These are phyloP conservation scores for Plasmopara viticola DNA, from an alignment of 352 stramenopile genomes.

Conservation along the genomic window DNA sequence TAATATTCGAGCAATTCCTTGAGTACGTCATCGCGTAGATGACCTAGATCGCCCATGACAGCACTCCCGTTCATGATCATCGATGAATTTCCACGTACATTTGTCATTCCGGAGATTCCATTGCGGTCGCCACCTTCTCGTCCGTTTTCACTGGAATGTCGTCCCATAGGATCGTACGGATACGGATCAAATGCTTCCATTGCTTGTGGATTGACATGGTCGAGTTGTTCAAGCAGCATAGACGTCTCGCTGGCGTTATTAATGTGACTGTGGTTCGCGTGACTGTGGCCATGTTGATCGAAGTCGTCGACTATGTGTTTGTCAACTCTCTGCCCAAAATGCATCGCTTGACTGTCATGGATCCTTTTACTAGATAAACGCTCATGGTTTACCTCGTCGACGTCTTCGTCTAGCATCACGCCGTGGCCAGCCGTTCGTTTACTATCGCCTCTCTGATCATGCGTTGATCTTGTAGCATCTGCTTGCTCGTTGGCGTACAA, in stretches of 20 bases:
- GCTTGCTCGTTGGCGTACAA: conserved; percentile 47
- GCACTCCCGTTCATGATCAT: conserved; percentile 70
- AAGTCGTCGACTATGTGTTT: conserved; percentile 13
- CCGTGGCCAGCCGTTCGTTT: conserved; percentile 5
- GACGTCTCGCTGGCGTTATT: conserved; percentile 56
- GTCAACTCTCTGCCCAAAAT: conserved; percentile 13
- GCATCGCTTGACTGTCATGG: conserved; percentile 11
- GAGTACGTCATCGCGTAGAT: conserved; percentile 66
- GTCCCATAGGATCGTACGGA: conserved; percentile 49
- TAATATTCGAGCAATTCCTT: conserved; percentile 87
- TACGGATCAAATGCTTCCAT: conserved; percentile 85
- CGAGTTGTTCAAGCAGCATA: conserved; percentile 77
- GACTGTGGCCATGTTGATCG: conserved; percentile 15
- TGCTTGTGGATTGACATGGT: conserved; percentile 81
- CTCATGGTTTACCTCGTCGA: conserved; percentile 12
- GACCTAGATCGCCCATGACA: conserved; percentile 63
- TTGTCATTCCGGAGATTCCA: conserved; percentile 20
- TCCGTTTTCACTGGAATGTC: conserved; percentile 23
- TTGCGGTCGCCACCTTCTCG: conserved; percentile 27
- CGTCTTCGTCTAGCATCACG: conserved; percentile 7
- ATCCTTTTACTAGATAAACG: conserved; percentile 9
- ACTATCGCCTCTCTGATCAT: background rate
- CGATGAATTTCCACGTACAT: conserved; percentile 37
- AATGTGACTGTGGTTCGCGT: conserved; percentile 16
- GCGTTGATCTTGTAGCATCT: conserved; percentile 10